These are phyloP conservation scores for Hypoxylon sp. DNA, from an alignment of 2,329 filamentous ascomycete genomes.

Conservation along the genomic window DNA sequence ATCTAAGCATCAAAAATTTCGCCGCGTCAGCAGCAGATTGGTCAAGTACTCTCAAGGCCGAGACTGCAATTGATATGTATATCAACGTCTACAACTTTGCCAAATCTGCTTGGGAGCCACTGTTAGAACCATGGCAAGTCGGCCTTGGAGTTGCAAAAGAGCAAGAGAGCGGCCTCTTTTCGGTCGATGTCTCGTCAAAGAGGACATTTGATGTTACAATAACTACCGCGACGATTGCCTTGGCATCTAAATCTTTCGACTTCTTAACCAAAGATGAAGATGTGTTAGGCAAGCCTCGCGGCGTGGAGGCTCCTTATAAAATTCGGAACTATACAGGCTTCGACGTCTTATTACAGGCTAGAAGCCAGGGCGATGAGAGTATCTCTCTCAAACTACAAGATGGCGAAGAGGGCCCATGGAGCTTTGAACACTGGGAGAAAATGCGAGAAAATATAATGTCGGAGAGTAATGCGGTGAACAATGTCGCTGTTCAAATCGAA, in stretches of 20 bases:
- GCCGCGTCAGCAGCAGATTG: slow-evolving; percentile 88
- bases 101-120: slow-evolving; percentile 97
- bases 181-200: slow-evolving; percentile 88
- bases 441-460: slow-evolving; percentile 93
- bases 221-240: slow-evolving; percentile 92
- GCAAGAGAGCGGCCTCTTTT: slow-evolving; percentile 79
- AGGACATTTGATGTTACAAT: slow-evolving; percentile 93
- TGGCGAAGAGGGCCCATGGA: slow-evolving; percentile 93
- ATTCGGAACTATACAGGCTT: slow-evolving; percentile 98
- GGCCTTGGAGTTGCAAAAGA: slow-evolving; percentile 90
- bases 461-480: slow-evolving; percentile 80
- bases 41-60: slow-evolving; percentile 88
- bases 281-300: slow-evolving; percentile 91
- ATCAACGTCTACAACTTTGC: slow-evolving; percentile 99
- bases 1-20: slow-evolving; percentile 93
- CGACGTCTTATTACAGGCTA: slow-evolving; percentile 85
- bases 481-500: slow-evolving; percentile 87
- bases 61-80: slow-evolving; percentile 92
- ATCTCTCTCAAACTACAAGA: slow-evolving; percentile 85
- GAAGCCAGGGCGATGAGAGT: slow-evolving; percentile 75
- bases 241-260: slow-evolving; percentile 92
- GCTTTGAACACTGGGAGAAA: slow-evolving; percentile 96
- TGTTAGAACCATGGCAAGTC: slow-evolving; percentile 97
- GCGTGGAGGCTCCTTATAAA: slow-evolving; percentile 90
- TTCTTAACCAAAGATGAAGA: slow-evolving; percentile 92